Conservation (phyloP, 257 asterid genomes). For the Voacanga thouarsii region DNA sequence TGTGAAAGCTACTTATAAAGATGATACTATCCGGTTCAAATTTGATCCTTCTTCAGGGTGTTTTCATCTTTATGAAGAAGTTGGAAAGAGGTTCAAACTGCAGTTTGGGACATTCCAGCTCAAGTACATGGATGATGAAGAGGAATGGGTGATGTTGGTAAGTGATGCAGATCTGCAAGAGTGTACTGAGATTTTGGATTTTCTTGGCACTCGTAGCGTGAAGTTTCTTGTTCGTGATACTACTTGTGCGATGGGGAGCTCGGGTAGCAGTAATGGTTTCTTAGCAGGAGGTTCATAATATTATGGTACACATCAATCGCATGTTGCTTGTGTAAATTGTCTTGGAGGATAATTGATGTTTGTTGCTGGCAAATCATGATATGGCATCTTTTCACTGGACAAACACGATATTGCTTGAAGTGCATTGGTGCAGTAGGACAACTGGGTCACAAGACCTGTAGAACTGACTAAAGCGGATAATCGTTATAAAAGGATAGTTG, state of each 20-base stretch:
- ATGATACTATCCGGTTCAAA: constrained; percentile 65
- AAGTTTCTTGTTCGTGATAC: constrained; percentile 67
- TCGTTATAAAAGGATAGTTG: not conserved
- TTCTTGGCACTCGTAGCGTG: constrained; percentile 44
- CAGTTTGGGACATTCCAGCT: constrained; percentile 66
- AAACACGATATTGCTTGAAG: not conserved
- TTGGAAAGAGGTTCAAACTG: constrained; percentile 68
- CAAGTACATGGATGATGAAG: constrained; percentile 83
- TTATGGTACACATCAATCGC: not conserved
- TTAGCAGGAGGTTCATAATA: not conserved
- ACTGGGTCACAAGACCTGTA: not conserved
- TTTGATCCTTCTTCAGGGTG: constrained; percentile 55
- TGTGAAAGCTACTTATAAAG: constrained; percentile 68
- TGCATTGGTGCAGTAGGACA: not conserved
- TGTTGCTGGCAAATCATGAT: not conserved
- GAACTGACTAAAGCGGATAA: not conserved
- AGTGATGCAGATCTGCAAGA: constrained; percentile 79
- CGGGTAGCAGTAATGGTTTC: constrained; percentile 61
- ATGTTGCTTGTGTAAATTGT: not conserved
- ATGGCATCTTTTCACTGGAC: not conserved
- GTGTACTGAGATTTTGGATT: constrained; percentile 63
- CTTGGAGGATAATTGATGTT: not conserved
- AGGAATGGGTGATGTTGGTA: constrained; percentile 95
- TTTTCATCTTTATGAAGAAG: constrained; percentile 57
- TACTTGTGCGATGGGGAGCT: constrained; percentile 57